Evolutionary conservation across 148 eudicot species (phyloP).

Genomic region (Euryodendron excelsum): DNA sequence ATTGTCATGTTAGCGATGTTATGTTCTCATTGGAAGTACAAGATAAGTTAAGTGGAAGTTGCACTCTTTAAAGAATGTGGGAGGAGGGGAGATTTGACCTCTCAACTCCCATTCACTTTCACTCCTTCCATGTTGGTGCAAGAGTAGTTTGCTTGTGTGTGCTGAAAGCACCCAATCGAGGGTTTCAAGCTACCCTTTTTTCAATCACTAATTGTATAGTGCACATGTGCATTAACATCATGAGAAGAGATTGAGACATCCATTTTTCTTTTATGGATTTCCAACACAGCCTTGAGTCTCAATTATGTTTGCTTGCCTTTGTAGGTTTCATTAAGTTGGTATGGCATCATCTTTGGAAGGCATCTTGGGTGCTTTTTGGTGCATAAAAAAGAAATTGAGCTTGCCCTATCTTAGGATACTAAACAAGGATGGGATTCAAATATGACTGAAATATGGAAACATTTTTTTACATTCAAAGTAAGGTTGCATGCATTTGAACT

Average conservation of each 20-base stretch:
- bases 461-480: too few relatives aligned
- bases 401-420: background rate
- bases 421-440: background rate
- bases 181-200: background rate
- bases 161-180: background rate
- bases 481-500: too few relatives aligned
- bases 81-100: too few relatives aligned
- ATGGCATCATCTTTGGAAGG: background rate
- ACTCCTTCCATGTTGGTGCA: background rate
- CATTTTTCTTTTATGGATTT: background rate
- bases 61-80: too few relatives aligned
- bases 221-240: background rate
- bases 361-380: slow-evolving; percentile 1
- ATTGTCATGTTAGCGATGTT: background rate
- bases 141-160: background rate
- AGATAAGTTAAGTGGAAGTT: background rate
- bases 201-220: background rate
- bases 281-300: background rate
- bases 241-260: background rate
- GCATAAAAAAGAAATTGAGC: background rate
- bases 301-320: slow-evolving; percentile 25
- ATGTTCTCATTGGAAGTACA: background rate
- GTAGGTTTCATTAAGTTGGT: slow-evolving; percentile 12
- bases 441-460: too few relatives aligned
- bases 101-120: background rate